Conservation (phyloP, 495 filamentous ascomycete species). For the Beverwykella pulmonaria region DNA sequence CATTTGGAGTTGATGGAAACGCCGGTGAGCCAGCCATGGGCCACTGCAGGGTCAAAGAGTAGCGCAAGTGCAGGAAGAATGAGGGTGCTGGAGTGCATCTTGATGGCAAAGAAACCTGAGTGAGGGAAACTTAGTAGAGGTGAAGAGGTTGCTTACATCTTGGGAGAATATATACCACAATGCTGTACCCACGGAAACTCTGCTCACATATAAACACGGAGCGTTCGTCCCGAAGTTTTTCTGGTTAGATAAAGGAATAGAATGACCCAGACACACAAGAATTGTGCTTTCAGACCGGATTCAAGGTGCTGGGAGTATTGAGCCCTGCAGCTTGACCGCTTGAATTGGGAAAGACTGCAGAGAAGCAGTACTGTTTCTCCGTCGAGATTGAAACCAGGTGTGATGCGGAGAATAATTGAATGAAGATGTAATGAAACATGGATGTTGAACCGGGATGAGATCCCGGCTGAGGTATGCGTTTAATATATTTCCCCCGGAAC, state of each 20-base stretch:
- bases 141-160: no score
- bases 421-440: background rate
- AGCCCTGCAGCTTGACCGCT: background rate
- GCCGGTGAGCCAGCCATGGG: constrained; percentile 22
- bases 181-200: no score
- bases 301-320: background rate
- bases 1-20: constrained; percentile 7
- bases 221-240: no score
- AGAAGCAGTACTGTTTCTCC: background rate
- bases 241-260: no score
- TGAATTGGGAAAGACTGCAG: background rate
- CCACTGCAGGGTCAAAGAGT: background rate
- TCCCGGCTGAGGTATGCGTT: background rate
- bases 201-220: no score
- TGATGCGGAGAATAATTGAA: background rate
- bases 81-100: background rate
- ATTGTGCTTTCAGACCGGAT: no score
- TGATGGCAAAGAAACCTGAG: background rate
- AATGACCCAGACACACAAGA: no score
- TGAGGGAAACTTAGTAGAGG: background rate
- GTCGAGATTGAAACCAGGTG: background rate
- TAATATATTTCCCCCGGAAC: background rate
- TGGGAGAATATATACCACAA: no score
- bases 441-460: background rate
- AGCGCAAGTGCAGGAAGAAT: background rate